Evolutionary conservation across 306 rosid species (phyloP), one percentile per base, ranked within the genome.

Genomic region (Gastrolobium bilobum): DNA sequence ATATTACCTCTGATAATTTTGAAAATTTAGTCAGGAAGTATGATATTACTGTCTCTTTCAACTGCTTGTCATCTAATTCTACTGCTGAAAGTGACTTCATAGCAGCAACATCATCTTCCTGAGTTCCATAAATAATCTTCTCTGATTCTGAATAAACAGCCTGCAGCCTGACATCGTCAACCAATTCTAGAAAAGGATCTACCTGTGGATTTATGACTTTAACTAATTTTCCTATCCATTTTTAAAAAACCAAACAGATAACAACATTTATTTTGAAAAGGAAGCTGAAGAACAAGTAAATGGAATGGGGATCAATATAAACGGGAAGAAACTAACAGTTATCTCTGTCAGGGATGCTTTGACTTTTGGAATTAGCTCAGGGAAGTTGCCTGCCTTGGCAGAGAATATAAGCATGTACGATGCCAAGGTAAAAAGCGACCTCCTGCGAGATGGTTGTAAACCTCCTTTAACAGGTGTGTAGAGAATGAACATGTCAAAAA

Each of bases 151-250:
- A 6, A 67, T 72, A 51, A 79, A 88, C 87, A 46, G 90, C 88
- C 76, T 83, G 89, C 70, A 91, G 90, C 77, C 82, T 75, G 54
- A 73, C 76, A 80, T 88, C 85, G 4, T 85, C 84, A 0, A 91
- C 86, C 85, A 88, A 80, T 83, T 88, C 90, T 62, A 91, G 92
- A 81, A 81, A 81, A 20, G 92, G 94, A 85, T 91, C 94, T 61
- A 82, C 89, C 92, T 91, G 86, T 79, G 33, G 56, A 76, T 71
- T 72, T 64, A 50, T 54, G 80, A 61, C 66, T 75, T 46, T 31
- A 51, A 68, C 64, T 2, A 76, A 39, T 59, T 37, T 74, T 68
- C 68, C 65, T n/a, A 54, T 50, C 20, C 40, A 73, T 11, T 33
- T 13, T 29, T 43, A 11, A 52, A 59, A 30, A 7, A 50, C 50